phyloP scores from a whole-genome alignment of 2,329 filamentous ascomycete species.

The Aspergillus quadrilineatus region DNA sequence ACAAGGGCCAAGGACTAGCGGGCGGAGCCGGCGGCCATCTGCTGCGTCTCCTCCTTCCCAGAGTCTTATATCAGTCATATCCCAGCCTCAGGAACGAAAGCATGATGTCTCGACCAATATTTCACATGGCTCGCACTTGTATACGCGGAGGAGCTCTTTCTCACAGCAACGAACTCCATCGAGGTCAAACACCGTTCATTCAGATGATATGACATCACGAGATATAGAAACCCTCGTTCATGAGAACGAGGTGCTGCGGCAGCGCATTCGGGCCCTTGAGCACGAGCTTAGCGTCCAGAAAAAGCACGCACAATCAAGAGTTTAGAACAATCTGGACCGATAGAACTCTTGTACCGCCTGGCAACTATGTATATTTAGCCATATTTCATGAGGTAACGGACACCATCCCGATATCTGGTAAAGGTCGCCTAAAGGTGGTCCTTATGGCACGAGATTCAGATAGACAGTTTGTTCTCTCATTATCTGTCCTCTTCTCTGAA shows the following conservation, averaged over 20 bases:
- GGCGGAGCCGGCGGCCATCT: conserved; percentile 45
- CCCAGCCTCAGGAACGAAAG: conserved; percentile 25
- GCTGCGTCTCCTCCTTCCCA: conserved; percentile 39
- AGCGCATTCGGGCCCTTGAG: conserved; percentile 47
- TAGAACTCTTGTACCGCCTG: not conserved
- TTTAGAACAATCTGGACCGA: not conserved
- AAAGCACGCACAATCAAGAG: conserved; percentile 22
- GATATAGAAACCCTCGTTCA: conserved; percentile 47
- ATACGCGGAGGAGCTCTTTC: conserved; percentile 31
- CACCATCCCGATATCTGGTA: not conserved
- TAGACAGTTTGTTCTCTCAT: not conserved
- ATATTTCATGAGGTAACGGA: not conserved
- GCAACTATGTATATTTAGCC: not conserved
- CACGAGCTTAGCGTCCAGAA: conserved; percentile 41
- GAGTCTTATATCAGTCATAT: conserved; percentile 29
- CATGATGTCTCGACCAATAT: conserved; percentile 30
- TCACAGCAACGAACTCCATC: conserved; percentile 32
- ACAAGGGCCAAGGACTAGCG: conserved; percentile 34
- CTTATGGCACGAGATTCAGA: not conserved
- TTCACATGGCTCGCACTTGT: conserved; percentile 26
- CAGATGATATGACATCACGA: conserved; percentile 43
- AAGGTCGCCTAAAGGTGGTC: not conserved
- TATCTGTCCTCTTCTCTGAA: not conserved
- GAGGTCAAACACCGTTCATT: conserved; percentile 33
- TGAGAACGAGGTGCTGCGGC: conserved; percentile 48